phyloP scores from a whole-genome alignment of 2,329 filamentous ascomycete species.

The Aspergillus cejpii region DNA sequence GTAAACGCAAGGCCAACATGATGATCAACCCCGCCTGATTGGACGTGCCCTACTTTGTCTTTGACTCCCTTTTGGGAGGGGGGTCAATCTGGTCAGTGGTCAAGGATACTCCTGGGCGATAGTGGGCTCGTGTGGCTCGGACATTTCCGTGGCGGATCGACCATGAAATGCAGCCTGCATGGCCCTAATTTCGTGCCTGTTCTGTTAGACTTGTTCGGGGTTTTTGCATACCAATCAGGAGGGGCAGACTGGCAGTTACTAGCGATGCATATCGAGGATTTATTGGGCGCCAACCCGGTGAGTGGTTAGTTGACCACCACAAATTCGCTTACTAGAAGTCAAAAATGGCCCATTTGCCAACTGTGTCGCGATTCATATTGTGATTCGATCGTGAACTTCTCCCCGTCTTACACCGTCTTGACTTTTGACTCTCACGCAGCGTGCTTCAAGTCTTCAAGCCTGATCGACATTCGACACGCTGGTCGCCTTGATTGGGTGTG shows the following conservation, averaged over 20 bases:
- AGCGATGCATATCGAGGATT: not conserved
- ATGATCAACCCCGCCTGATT: not conserved
- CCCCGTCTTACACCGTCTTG: not conserved
- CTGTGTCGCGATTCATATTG: not conserved
- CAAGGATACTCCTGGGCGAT: too few relatives aligned
- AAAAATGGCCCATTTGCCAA: not conserved
- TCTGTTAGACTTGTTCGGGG: not conserved
- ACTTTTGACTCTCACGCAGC: not conserved
- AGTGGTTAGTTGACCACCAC: not conserved
- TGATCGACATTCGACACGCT: constrained; percentile 22
- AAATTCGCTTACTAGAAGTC: not conserved
- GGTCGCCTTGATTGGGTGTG: constrained; percentile 21
- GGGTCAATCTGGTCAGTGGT: too few relatives aligned
- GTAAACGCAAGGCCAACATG: not conserved
- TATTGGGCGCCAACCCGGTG: not conserved
- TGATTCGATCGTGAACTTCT: not conserved
- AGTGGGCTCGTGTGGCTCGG: not conserved
- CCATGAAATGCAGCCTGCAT: not conserved
- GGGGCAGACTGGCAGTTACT: not conserved
- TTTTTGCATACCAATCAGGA: not conserved
- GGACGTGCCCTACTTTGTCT: not conserved
- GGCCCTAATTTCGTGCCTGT: not conserved
- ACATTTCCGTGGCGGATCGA: not conserved
- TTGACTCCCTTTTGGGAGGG: too few relatives aligned
- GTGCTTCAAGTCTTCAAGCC: constrained; percentile 1